Percentiles rank a stretch among this genome's conserved stretches.
Evolutionary conservation across 2,329 filamentous ascomycete species (phyloP).

Genomic region (Aspergillus pseudoviridinutans): DNA sequence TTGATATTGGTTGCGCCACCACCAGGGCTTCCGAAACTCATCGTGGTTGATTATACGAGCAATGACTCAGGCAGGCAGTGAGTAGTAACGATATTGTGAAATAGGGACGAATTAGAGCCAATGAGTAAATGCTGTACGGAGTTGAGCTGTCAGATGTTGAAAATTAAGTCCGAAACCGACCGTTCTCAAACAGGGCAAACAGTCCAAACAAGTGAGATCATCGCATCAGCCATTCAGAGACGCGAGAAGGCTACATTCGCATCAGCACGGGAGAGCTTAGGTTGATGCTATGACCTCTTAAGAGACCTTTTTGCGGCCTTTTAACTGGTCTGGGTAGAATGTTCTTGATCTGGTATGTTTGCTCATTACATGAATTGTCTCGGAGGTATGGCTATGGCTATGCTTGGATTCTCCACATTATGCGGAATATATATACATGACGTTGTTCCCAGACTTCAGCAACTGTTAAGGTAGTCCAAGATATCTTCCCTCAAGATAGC

Average conservation of each 20-base stretch:
- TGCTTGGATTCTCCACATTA: not conserved
- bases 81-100: not conserved
- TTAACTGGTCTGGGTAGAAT: not conserved
- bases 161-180: constrained; percentile 1
- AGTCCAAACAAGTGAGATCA: constrained; percentile 12
- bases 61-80: not conserved
- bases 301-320: not conserved
- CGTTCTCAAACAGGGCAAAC: constrained; percentile 30
- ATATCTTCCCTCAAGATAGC: not conserved
- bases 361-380: not conserved
- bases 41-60: constrained; percentile 10
- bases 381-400: not conserved
- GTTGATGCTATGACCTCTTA: not conserved
- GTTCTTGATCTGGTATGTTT: not conserved
- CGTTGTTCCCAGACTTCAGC: not conserved
- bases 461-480: not conserved
- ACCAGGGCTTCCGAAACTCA: constrained; percentile 68
- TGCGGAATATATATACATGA: constrained; percentile 3
- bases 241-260: not conserved
- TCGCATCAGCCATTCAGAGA: not conserved
- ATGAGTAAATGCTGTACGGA: not conserved
- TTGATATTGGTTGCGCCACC: constrained; percentile 61
- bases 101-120: not conserved
- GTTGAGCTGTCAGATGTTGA: not conserved
- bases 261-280: not conserved